These are phyloP conservation scores for Claviceps paspali DNA, from an alignment of 2,329 filamentous ascomycete genomes.

Conservation along the genomic window DNA sequence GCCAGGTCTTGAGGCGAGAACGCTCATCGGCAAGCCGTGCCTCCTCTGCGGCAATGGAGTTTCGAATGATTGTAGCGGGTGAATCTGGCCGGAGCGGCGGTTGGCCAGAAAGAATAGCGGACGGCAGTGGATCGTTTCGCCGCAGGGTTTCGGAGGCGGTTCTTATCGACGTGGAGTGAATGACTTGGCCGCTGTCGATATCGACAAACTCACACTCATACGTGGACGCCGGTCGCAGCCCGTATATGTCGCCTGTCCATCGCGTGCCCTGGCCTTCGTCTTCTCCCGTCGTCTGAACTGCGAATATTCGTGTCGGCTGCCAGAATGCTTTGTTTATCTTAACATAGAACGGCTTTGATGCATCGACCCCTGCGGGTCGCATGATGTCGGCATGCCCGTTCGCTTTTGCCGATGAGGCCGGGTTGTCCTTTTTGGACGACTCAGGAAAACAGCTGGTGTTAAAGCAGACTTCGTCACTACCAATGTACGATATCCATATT, in stretches of 20 bases:
- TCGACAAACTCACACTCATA: constrained; percentile 69
- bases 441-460: constrained; percentile 51
- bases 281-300: constrained; percentile 19
- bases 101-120: constrained; percentile 28
- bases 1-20: constrained; percentile 50
- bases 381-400: constrained; percentile 15
- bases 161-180: constrained; percentile 59
- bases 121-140: constrained; percentile 15
- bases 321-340: constrained; percentile 65
- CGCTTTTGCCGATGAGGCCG: constrained; percentile 10
- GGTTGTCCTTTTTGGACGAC: constrained; percentile 15
- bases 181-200: constrained; percentile 45
- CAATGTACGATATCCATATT: constrained; percentile 71
- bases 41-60: constrained; percentile 59
- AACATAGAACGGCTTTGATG: constrained; percentile 62
- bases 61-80: constrained; percentile 60
- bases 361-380: constrained; percentile 40
- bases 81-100: constrained; percentile 57
- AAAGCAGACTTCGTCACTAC: constrained; percentile 64
- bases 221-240: constrained; percentile 54
- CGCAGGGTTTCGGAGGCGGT: constrained; percentile 36
- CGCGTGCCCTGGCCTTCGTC: constrained; percentile 24
- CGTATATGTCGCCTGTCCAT: constrained; percentile 60
- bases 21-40: constrained; percentile 55
- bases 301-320: constrained; percentile 60